Percentiles rank a stretch among this genome's conserved stretches.
Evolutionary conservation across 1,139 yeast species (phyloP).

Genomic region (Hansenula lynferdii): DNA sequence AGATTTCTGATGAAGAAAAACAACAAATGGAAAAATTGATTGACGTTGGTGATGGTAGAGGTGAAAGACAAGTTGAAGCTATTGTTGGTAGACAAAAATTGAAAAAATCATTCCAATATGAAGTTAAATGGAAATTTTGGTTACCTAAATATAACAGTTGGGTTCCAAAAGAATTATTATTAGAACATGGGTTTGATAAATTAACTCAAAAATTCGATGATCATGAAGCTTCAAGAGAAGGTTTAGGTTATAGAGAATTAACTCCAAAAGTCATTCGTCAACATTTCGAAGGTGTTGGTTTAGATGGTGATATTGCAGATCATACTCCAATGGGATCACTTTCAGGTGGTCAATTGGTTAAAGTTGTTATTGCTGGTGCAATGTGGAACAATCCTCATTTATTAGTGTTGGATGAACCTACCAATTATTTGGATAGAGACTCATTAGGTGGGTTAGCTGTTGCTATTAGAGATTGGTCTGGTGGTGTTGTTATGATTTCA

Average conservation of each 20-base stretch:
- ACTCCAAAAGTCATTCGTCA: conserved; percentile 89
- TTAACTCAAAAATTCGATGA: conserved; percentile 93
- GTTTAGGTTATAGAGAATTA: conserved; percentile 93
- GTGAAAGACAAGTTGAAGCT: conserved; percentile 85
- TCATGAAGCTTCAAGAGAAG: conserved; percentile 98
- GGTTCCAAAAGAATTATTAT: conserved; percentile 79
- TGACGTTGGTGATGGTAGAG: conserved; percentile 84
- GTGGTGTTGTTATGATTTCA: conserved; percentile 98
- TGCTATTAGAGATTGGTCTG: conserved; percentile 96
- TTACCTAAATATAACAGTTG: conserved; percentile 91
- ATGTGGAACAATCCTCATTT: conserved; percentile 99
- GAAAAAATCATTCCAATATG: conserved; percentile 95
- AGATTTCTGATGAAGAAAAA: conserved; percentile 78
- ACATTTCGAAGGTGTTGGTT: conserved; percentile 95
- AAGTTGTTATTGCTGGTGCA: conserved; percentile 98
- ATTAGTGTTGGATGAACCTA: conserved; percentile 96
- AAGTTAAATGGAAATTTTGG: conserved; percentile 91
- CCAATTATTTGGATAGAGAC: conserved; percentile 96
- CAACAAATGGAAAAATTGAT: conserved; percentile 74
- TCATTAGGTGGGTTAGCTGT: conserved; percentile 96
- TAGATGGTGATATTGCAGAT: conserved; percentile 97
- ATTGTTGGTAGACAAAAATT: conserved; percentile 95
- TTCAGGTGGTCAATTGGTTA: conserved; percentile 97
- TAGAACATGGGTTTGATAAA: conserved; percentile 82
- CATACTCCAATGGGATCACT: conserved; percentile 96